Evolutionary conservation across 2,329 filamentous ascomycete species (phyloP).

Genomic region (Gnomoniopsis smithogilvyi): DNA sequence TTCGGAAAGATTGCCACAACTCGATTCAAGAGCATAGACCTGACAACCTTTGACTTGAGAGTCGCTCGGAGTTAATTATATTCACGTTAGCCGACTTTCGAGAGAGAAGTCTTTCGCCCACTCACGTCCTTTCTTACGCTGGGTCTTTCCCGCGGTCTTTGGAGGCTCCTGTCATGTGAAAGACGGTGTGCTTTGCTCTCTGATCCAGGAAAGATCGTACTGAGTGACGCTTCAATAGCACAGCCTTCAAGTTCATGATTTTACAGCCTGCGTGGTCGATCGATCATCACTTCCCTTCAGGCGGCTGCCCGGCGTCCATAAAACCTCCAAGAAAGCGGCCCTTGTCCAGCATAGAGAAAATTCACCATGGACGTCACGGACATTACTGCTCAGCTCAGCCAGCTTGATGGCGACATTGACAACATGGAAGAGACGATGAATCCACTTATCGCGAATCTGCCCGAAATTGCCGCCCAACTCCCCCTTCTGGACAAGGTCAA

Average conservation of each 20-base stretch:
- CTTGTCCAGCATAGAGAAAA: not conserved
- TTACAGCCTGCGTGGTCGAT: too few relatives aligned
- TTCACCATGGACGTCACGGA: slow-evolving; percentile 46
- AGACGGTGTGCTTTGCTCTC: too few relatives aligned
- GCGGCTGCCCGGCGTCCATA: too few relatives aligned
- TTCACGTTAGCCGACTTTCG: not conserved
- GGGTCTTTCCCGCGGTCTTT: too few relatives aligned
- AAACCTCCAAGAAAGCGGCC: too few relatives aligned
- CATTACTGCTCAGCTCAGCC: slow-evolving; percentile 65
- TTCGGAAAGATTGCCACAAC: not conserved
- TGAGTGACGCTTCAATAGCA: too few relatives aligned
- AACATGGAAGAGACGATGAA: slow-evolving; percentile 69
- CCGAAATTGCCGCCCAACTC: slow-evolving; percentile 70
- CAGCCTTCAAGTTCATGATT: too few relatives aligned
- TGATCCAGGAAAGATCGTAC: too few relatives aligned
- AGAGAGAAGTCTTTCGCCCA: not conserved
- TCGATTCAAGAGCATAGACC: not conserved
- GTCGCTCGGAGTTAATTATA: not conserved
- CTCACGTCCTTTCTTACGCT: not conserved
- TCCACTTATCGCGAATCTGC: slow-evolving; percentile 68
- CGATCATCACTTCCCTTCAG: too few relatives aligned
- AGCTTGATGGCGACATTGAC: slow-evolving; percentile 76
- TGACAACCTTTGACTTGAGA: not conserved
- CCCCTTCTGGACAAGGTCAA: slow-evolving; percentile 95
- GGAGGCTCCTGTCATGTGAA: too few relatives aligned